Evolutionary conservation across 2,329 filamentous ascomycete species (phyloP).

Genomic region (Cyanodermella asteris): DNA sequence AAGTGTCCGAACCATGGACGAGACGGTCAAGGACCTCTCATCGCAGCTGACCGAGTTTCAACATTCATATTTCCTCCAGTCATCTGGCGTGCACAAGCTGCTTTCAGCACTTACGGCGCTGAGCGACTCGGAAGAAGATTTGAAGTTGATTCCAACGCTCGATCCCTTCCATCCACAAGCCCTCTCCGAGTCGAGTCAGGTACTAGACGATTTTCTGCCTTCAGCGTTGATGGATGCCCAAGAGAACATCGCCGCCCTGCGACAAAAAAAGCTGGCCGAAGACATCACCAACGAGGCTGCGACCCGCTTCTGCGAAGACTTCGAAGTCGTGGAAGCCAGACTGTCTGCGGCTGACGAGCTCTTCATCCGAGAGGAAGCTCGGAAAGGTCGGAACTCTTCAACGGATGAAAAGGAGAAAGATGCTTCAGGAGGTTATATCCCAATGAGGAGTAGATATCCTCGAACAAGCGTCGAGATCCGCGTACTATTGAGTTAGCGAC

Average conservation of each 20-base stretch:
- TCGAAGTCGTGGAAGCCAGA: slow-evolving; percentile 45
- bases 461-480: slow-evolving; percentile 41
- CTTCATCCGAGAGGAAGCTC: slow-evolving; percentile 9
- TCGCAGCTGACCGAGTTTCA: slow-evolving; percentile 43
- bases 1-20: slow-evolving; percentile 32
- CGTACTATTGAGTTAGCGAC: slow-evolving; percentile 40
- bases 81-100: slow-evolving; percentile 50
- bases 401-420: slow-evolving; percentile 13
- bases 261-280: slow-evolving; percentile 39
- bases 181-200: slow-evolving; percentile 48
- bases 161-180: slow-evolving; percentile 35
- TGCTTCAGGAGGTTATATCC: too few relatives aligned
- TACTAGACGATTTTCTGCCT: slow-evolving; percentile 73
- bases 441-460: slow-evolving; percentile 36
- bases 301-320: slow-evolving; percentile 64
- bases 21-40: slow-evolving; percentile 32
- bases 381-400: too few relatives aligned
- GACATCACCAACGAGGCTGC: slow-evolving; percentile 65
- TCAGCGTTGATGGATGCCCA: slow-evolving; percentile 83
- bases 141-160: slow-evolving; percentile 32
- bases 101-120: slow-evolving; percentile 33
- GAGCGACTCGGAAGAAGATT: slow-evolving; percentile 16
- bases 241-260: slow-evolving; percentile 51
- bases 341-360: slow-evolving; percentile 37
- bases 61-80: slow-evolving; percentile 47